These are phyloP conservation scores for Trebouxia gelatinosa DNA, from an alignment of 163 green algal genomes.

Conservation along the genomic window DNA sequence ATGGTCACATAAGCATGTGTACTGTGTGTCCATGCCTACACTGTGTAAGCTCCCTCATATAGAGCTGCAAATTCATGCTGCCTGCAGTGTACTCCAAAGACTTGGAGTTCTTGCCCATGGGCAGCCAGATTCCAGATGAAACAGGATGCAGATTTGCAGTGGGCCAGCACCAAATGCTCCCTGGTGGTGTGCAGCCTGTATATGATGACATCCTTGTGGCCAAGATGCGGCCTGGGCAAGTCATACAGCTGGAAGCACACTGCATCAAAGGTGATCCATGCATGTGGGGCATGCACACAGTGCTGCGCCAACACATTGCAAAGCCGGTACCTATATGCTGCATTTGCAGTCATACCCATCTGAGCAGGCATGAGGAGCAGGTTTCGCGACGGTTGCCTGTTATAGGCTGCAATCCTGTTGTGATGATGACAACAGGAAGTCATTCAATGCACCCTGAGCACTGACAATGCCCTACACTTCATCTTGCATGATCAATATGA, in stretches of 20 bases:
- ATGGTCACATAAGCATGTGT: too few relatives aligned
- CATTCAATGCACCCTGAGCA: not conserved
- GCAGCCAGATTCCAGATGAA: slow-evolving; percentile 88
- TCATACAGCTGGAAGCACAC: slow-evolving; percentile 92
- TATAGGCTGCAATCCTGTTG: not conserved
- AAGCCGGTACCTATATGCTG: not conserved
- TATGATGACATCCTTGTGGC: slow-evolving; percentile 93
- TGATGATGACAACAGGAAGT: not conserved
- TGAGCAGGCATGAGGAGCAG: too few relatives aligned
- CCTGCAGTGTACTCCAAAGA: slow-evolving; percentile 63
- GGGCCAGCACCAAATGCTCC: slow-evolving; percentile 59
- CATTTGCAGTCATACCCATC: not conserved
- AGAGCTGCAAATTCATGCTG: not conserved
- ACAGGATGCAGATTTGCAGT: slow-evolving; percentile 73
- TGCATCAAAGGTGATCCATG: slow-evolving; percentile 70
- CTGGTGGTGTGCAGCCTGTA: slow-evolving; percentile 46
- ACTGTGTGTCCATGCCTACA: too few relatives aligned
- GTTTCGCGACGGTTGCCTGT: not conserved
- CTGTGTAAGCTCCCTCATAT: too few relatives aligned
- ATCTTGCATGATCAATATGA: too few relatives aligned
- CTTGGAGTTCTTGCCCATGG: slow-evolving; percentile 84
- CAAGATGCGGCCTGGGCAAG: slow-evolving; percentile 86
- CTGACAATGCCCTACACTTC: not conserved
- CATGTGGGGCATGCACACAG: not conserved
- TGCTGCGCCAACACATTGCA: not conserved